Base-by-base conservation (phyloP, 2,329 filamentous ascomycete species). In the Verticillium zaregamsianum region DNA sequence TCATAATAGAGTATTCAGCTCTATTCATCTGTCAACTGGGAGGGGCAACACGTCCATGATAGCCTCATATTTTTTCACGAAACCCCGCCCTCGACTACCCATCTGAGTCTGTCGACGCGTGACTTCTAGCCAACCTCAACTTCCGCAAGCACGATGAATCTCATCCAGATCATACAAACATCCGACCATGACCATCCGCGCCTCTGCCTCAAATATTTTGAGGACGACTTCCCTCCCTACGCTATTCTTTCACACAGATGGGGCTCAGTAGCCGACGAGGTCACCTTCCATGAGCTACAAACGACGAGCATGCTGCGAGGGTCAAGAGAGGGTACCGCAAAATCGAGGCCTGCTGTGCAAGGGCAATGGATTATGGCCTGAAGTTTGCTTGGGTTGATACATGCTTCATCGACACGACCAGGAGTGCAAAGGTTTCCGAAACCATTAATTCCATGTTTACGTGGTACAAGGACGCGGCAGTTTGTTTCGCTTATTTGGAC, bases 241-340 rank as follows among this genome's bases (percentile, higher is more conserved):
- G 69, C 70, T 40, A 71, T 73, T 57, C 63, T 73, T 8, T 73
- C 71, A 3, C 71, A 73, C 37, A 71, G 68, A 2, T 73, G 71
- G 71, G 66, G 66, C 23, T 49, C 40, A 11, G 8, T n/a, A 12
- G 28, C 58, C 9, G 69, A 64, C 31, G 70, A 73, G 52, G 65
- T 69, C 3, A 66, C 66, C 2, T 68, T 68, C 39, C 66, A 72
- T 57, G 70, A 73, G 31, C 61, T 72, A 14, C 57, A 61, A n/a
- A 31, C 58, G 52, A 40, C 7, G 7, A 25, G 25, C 20, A n/a
- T 12, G 58, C 59, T 14, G 23, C 28, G 2, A 33, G 17, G 15
- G 31, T n/a, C 1, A 61, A 39, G 55, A 35, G 55, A 40, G 60
- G 61, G 4, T 66, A 60, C 37, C 49, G n/a, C 5, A 68, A 69